These are phyloP conservation scores for Grigorovia humatica DNA, from an alignment of 805 yeast species.

Conservation along the genomic window DNA sequence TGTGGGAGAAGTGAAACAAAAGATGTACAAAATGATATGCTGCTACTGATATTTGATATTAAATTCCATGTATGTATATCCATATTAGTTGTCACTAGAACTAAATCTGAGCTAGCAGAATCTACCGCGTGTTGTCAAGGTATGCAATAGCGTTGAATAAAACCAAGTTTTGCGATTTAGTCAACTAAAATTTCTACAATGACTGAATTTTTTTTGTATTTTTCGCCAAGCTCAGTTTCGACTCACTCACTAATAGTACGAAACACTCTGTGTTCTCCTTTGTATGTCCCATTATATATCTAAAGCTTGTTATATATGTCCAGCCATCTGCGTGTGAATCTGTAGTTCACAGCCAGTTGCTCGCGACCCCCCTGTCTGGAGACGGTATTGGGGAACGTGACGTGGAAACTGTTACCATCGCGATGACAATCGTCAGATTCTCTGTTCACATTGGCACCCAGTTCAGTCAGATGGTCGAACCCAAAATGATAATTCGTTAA, in stretches of 20 bases:
- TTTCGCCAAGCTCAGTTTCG: too few species aligned
- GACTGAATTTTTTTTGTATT: too few species aligned
- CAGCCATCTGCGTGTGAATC: slow-evolving; percentile 23
- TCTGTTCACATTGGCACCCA: slow-evolving; percentile 9
- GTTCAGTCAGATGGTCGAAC: slow-evolving; percentile 27
- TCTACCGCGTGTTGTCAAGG: too few species aligned
- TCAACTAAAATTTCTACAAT: too few species aligned
- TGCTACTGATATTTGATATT: slow-evolving; percentile 33
- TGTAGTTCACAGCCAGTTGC: slow-evolving; percentile 6
- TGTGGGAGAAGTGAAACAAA: slow-evolving; percentile 47
- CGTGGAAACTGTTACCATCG: background rate
- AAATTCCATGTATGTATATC: slow-evolving; percentile 13
- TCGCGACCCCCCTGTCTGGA: background rate
- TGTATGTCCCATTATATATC: background rate
- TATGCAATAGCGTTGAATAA: too few species aligned
- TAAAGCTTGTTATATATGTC: background rate
- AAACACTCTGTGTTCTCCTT: too few species aligned
- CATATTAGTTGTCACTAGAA: background rate
- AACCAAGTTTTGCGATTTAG: too few species aligned
- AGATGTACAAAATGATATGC: slow-evolving; percentile 36
- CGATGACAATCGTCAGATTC: slow-evolving; percentile 6
- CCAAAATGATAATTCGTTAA: slow-evolving; percentile 43
- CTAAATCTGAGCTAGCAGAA: background rate
- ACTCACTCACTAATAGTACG: too few species aligned
- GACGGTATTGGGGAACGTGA: background rate